Evolutionary conservation across 805 yeast species (phyloP).

Genomic region (Metschnikowia lachancei): DNA sequence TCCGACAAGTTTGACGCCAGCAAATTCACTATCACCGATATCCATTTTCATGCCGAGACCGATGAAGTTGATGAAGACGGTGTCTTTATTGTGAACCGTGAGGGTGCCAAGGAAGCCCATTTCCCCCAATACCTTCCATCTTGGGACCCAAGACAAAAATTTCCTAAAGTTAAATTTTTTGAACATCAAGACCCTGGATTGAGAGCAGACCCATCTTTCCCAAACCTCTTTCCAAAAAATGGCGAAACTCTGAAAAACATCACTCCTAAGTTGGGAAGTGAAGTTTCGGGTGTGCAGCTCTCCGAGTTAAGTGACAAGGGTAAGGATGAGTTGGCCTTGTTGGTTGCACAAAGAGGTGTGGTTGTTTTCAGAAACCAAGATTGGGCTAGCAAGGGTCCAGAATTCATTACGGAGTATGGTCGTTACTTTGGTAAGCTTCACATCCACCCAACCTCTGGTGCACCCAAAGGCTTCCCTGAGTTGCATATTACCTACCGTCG

Average conservation of each 20-base stretch:
- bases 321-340: constrained; percentile 33
- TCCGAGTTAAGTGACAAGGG: constrained; percentile 26
- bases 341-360: constrained; percentile 35
- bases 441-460: constrained; percentile 45
- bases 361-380: constrained; percentile 35
- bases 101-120: constrained; percentile 26
- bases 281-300: constrained; percentile 30
- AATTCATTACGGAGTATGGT: constrained; percentile 32
- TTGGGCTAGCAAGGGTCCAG: constrained; percentile 26
- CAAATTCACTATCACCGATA: constrained; percentile 12
- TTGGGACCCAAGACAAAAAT: constrained; percentile 33
- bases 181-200: constrained; percentile 30
- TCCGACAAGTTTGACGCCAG: constrained; percentile 9
- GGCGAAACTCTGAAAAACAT: constrained; percentile 20
- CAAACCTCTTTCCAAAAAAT: constrained; percentile 22
- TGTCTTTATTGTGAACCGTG: constrained; percentile 28
- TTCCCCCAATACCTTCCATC: constrained; percentile 30
- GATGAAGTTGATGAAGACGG: constrained; percentile 35
- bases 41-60: constrained; percentile 15
- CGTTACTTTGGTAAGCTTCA: constrained; percentile 40
- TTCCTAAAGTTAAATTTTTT: constrained; percentile 28
- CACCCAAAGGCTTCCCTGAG: constrained; percentile 33
- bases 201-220: constrained; percentile 23
- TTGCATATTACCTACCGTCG: constrained; percentile 37
- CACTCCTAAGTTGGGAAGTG: constrained; percentile 35